Conservation (phyloP, 2,329 filamentous ascomycete species). For the Daldinia eschscholtzii region DNA sequence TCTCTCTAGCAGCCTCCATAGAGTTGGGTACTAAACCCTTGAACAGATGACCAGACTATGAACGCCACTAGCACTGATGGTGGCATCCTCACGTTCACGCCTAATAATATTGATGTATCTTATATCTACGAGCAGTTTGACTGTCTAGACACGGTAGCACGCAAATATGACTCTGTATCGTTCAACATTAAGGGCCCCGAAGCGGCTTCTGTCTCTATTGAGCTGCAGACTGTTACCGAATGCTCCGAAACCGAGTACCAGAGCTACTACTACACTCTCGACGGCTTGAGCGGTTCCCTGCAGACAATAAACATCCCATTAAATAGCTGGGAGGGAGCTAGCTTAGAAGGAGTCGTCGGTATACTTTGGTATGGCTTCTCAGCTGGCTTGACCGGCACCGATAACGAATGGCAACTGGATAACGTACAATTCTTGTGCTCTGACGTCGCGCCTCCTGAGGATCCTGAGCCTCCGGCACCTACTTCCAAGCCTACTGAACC, state of each 20-base stretch:
- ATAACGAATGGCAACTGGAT: slow-evolving; percentile 63
- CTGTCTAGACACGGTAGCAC: slow-evolving; percentile 42
- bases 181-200: slow-evolving; percentile 50
- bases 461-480: slow-evolving; percentile 29
- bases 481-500: slow-evolving; percentile 18
- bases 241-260: slow-evolving; percentile 45
- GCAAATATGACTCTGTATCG: slow-evolving; percentile 46
- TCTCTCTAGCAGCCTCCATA: no score
- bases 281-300: slow-evolving; percentile 61
- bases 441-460: slow-evolving; percentile 35
- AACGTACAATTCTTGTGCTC: slow-evolving; percentile 61
- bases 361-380: slow-evolving; percentile 56
- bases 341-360: slow-evolving; percentile 61
- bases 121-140: slow-evolving; percentile 51
- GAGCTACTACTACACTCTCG: slow-evolving; percentile 61
- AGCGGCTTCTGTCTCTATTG: slow-evolving; percentile 50
- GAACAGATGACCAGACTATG: slow-evolving; percentile 50
- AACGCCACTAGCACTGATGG: slow-evolving; percentile 42
- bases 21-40: slow-evolving; percentile 17
- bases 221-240: slow-evolving; percentile 47
- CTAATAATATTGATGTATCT: slow-evolving; percentile 42
- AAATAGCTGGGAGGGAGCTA: slow-evolving; percentile 62
- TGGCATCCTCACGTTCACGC: slow-evolving; percentile 48
- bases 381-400: slow-evolving; percentile 46
- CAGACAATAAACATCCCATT: slow-evolving; percentile 66